phyloP scores from a whole-genome alignment of 805 yeast genomes.

The Lipomyces kockii region DNA sequence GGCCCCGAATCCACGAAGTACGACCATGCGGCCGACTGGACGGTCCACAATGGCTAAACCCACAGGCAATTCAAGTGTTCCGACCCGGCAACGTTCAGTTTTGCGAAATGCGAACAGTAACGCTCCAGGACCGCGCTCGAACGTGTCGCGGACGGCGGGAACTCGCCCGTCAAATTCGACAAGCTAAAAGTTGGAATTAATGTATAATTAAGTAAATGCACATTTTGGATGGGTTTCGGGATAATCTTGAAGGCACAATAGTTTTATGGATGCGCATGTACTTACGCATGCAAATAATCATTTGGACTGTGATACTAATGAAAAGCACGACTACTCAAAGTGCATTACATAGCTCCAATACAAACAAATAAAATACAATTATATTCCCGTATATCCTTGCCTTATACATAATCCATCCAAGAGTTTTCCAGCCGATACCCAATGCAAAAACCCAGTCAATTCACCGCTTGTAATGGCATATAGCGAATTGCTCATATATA shows the following conservation, averaged over 20 bases:
- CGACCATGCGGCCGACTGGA: not conserved
- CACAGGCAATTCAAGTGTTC: not conserved
- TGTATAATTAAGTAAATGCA: not conserved
- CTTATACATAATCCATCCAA: not conserved
- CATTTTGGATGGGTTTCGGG: not conserved
- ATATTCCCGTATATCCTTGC: not conserved
- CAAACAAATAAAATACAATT: no score
- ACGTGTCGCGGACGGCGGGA: not conserved
- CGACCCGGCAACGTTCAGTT: slow-evolving; percentile 9
- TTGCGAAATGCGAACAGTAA: slow-evolving; percentile 11
- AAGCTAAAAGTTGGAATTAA: not conserved
- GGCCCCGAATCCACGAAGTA: not conserved
- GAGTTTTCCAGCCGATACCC: not conserved
- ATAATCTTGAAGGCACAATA: not conserved
- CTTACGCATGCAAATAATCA: not conserved
- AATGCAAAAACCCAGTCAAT: not conserved
- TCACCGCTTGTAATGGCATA: not conserved
- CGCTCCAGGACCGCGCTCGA: not conserved
- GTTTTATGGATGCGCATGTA: not conserved
- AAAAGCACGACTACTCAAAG: not conserved
- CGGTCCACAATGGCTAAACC: not conserved
- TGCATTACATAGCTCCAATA: not conserved
- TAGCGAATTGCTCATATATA: slow-evolving; percentile 6
- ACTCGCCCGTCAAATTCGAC: not conserved
- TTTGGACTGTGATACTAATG: not conserved